These are phyloP conservation scores for Oidium heveae DNA, from an alignment of 2,329 filamentous ascomycete species.

Conservation along the genomic window DNA sequence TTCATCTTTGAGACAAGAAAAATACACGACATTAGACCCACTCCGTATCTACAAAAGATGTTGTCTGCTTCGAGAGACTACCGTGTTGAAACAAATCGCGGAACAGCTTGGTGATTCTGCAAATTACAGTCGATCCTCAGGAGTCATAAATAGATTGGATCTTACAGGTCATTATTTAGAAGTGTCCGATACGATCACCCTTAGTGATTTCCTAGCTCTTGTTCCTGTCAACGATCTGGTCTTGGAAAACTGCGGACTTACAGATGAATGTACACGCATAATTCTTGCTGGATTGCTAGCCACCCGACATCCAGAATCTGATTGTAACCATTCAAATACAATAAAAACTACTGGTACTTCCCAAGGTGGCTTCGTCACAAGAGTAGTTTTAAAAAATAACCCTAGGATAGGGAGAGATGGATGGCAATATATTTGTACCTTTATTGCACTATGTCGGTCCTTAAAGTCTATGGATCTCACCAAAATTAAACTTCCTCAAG, in stretches of 20 bases:
- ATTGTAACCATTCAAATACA: constrained; percentile 6
- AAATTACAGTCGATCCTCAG: constrained; percentile 34
- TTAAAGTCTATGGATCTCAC: constrained; percentile 72
- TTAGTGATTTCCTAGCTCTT: constrained; percentile 83
- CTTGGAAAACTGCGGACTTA: constrained; percentile 66
- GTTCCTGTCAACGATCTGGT: constrained; percentile 74
- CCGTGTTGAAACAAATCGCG: constrained; percentile 73
- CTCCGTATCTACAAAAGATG: constrained; percentile 82
- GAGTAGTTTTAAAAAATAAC: constrained; percentile 75
- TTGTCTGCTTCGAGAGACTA: constrained; percentile 79
- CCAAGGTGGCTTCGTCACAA: constrained; percentile 52
- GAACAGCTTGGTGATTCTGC: constrained; percentile 56
- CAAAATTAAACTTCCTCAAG: constrained; percentile 49
- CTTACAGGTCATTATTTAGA: constrained; percentile 67
- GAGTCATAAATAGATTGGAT: constrained; percentile 62
- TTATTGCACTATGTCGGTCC: constrained; percentile 71
- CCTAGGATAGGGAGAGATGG: constrained; percentile 58
- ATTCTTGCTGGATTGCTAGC: constrained; percentile 69
- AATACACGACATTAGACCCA: constrained; percentile 66
- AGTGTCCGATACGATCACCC: constrained; percentile 56
- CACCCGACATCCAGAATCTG: constrained; percentile 38
- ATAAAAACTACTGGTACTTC: constrained; percentile 8
- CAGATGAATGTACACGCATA: constrained; percentile 65
- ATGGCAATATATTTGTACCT: constrained; percentile 77
- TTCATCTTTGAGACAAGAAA: constrained; percentile 25